phyloP scores from a whole-genome alignment of 139 green algal genomes.

The Tetradesmus obliquus region DNA sequence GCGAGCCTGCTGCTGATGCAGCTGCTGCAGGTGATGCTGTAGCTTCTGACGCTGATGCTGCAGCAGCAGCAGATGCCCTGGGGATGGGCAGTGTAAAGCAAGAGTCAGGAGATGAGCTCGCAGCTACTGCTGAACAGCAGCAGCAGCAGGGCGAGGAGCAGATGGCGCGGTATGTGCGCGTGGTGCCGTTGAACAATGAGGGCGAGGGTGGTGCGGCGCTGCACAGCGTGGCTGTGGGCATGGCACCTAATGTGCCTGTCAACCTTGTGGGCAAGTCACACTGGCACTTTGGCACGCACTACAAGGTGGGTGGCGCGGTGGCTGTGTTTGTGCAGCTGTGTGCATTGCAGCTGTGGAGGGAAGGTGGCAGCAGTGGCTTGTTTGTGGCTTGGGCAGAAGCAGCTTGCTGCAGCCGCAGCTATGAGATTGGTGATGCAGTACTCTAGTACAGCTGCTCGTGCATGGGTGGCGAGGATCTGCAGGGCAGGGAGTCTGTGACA shows the following conservation, averaged over 20 bases:
- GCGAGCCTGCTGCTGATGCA: background rate
- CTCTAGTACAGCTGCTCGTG: too few relatives aligned
- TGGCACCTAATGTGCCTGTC: constrained; percentile 5
- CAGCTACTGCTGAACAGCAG: background rate
- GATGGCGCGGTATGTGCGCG: constrained; percentile 2
- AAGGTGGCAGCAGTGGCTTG: too few relatives aligned
- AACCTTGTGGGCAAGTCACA: constrained; percentile 14
- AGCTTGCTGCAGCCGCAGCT: too few relatives aligned
- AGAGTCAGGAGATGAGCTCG: background rate
- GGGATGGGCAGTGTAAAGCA: constrained; percentile 9
- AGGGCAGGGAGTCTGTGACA: too few relatives aligned
- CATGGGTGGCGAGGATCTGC: too few relatives aligned
- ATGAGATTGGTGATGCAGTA: too few relatives aligned
- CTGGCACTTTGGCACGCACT: constrained; percentile 39
- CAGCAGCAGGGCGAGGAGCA: constrained; percentile 14
- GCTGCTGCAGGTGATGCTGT: background rate
- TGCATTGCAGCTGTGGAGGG: too few relatives aligned
- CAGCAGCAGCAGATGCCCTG: background rate
- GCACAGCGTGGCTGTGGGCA: constrained; percentile 1
- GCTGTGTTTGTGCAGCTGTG: too few relatives aligned
- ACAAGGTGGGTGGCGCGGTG: background rate
- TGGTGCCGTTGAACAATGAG: constrained; percentile 10
- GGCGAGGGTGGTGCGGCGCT: background rate
- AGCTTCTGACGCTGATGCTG: background rate
- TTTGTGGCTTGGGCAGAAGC: too few relatives aligned